phyloP scores from a whole-genome alignment of 768 basidiomycete species.

The Clitopilus hobsonii region DNA sequence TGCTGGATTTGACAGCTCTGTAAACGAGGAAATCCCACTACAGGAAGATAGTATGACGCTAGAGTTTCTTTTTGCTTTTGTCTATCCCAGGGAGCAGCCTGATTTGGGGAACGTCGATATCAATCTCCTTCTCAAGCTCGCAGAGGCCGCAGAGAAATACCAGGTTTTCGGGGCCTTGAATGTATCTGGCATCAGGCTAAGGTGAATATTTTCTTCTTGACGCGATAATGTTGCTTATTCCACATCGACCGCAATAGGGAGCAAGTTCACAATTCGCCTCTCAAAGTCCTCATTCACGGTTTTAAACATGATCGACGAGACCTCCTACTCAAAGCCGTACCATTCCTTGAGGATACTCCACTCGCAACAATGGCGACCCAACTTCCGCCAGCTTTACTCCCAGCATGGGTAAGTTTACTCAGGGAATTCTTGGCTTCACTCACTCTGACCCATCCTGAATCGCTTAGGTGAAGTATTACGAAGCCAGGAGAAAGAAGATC shows the following conservation, averaged over 20 bases:
- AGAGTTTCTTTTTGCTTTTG: conserved; percentile 22
- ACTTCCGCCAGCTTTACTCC: neutral
- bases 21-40: conserved; percentile 17
- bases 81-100: conserved; percentile 20
- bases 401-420: neutral
- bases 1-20: conserved; percentile 16
- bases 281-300: neutral
- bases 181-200: neutral
- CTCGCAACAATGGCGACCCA: neutral
- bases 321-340: neutral
- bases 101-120: conserved; percentile 13
- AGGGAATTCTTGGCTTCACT: no score
- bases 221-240: neutral
- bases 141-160: conserved; percentile 15
- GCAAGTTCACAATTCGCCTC: neutral
- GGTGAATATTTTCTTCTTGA: neutral
- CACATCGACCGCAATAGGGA: no score
- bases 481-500: neutral
- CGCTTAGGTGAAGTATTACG: neutral
- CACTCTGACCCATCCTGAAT: neutral
- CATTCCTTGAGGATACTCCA: neutral
- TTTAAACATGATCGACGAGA: neutral
- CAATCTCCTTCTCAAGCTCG: conserved; percentile 11
- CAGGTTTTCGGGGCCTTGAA: neutral
- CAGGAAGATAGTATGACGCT: conserved; percentile 16